Evolutionary conservation across 257 asterid species (phyloP), one percentile per base, ranked within the genome.

Genomic region (Solanum corneliomulleri): DNA sequence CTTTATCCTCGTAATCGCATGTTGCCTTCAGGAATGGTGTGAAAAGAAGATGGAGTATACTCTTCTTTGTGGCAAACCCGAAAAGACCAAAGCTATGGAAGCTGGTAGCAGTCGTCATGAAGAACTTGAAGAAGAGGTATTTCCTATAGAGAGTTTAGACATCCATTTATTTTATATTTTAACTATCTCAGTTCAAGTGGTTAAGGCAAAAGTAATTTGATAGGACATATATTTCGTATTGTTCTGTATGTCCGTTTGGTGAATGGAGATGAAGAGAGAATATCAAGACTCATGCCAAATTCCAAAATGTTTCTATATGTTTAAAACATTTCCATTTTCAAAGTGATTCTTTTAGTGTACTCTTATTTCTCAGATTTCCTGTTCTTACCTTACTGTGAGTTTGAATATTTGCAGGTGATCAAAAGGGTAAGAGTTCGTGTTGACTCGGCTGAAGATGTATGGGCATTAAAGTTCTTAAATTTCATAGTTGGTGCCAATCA

Each of bases 111-210:
- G 93, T 56, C 97, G 99, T 49, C 99, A 96, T 85, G 90, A 88
- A 10, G 96, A 71, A 84, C 98, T 95, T 23, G 98, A 94, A 90
- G 94, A 91, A 91, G 99, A 95, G 98, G 99, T 96, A 86, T 75
- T 35, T 25, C 71, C 72, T 78, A 42, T 76, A 76, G 33, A 41
- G 56, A 42, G 58, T 76, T 42, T 42, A 13, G 37, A 12, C 83
- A 29, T 41, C 83, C 37, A n/a, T 76, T 76, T 76, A 13, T 42
- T 76, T 76, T n/a, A 41, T 41, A 42, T 76, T 41, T 41, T 41
- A 41, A n/a, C 60, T 76, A 81, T 81, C 11, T 11, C 18, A 16
- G 69, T 2, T 49, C 13, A 6, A 81, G 18, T 49, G 69, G 20
- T 10, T 31, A 11, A 49, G 85, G 85, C 21, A 31, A 11, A 18